Evolutionary conservation across 192 early-diverging fungal genomes (phyloP).

Genomic region (Thoreauomyces humboldtii): DNA sequence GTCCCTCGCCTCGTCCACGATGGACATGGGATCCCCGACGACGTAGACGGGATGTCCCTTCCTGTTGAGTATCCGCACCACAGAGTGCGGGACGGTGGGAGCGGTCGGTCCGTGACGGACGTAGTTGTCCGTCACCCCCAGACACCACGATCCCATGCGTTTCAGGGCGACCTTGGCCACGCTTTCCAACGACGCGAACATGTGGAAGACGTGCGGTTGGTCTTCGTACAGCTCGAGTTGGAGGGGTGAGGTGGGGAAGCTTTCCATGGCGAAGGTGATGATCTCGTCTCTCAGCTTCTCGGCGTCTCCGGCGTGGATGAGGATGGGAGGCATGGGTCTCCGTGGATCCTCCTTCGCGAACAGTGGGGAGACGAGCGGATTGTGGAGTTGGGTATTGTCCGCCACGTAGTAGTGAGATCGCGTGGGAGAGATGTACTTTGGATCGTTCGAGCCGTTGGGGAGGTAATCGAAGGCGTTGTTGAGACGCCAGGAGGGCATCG

Average conservation of each 20-base stretch:
- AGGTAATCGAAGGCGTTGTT: constrained; percentile 38
- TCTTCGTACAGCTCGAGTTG: constrained; percentile 50
- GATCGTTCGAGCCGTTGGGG: constrained; percentile 34
- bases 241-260: constrained; percentile 24
- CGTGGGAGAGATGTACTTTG: constrained; percentile 20
- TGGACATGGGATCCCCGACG: constrained; percentile 1
- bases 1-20: constrained; percentile 12
- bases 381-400: constrained; percentile 26
- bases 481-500: constrained; percentile 42
- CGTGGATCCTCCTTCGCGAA: constrained; percentile 34
- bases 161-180: constrained; percentile 10
- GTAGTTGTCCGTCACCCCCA: neutral
- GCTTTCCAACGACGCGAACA: constrained; percentile 26
- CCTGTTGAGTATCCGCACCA: neutral
- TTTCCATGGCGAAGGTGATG: constrained; percentile 27
- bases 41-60: neutral
- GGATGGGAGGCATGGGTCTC: constrained; percentile 36
- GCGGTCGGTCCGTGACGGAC: neutral
- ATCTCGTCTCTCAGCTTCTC: constrained; percentile 53
- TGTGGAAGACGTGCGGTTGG: constrained; percentile 44
- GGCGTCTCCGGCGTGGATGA: constrained; percentile 46
- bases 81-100: neutral
- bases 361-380: constrained; percentile 46
- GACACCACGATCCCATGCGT: constrained; percentile 9
- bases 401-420: constrained; percentile 33